phyloP scores from a whole-genome alignment of 2,329 filamentous ascomycete genomes.

The Teratosphaeria gauchensis region DNA sequence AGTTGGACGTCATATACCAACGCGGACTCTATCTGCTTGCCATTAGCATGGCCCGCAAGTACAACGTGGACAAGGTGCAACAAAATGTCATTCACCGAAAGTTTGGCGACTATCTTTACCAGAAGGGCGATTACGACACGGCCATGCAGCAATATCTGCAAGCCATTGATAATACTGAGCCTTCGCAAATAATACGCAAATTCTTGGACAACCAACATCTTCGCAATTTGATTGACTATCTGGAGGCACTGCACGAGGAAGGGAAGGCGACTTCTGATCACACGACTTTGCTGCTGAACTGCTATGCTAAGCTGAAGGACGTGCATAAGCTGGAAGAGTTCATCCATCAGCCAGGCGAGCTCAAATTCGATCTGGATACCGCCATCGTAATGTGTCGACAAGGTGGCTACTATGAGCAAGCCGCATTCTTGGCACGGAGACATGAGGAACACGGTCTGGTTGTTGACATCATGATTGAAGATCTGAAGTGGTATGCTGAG shows the following conservation, averaged over 20 bases:
- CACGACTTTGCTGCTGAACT: conserved; percentile 88
- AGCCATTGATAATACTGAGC: conserved; percentile 91
- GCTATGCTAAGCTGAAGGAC: conserved; percentile 96
- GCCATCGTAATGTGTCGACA: conserved; percentile 96
- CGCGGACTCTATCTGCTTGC: conserved; percentile 86
- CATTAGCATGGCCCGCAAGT: conserved; percentile 85
- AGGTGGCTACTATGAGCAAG: conserved; percentile 93
- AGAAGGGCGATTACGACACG: conserved; percentile 90
- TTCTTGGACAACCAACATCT: conserved; percentile 96
- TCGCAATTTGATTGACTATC: conserved; percentile 91
- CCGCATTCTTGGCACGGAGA: conserved; percentile 87
- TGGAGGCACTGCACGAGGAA: conserved; percentile 92
- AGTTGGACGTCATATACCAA: conserved; percentile 87
- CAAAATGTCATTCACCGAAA: conserved; percentile 87
- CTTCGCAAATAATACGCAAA: conserved; percentile 92
- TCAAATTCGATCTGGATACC: conserved; percentile 94
- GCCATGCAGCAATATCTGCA: conserved; percentile 99
- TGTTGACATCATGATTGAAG: conserved; percentile 90
- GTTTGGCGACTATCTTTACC: conserved; percentile 89
- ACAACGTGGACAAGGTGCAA: conserved; percentile 67
- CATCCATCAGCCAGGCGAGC: conserved; percentile 86
- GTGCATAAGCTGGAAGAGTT: conserved; percentile 93
- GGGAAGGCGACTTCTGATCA: conserved; percentile 90
- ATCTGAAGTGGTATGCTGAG: conserved; percentile 81
- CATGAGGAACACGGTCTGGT: conserved; percentile 90